Base-by-base conservation (phyloP, 2,329 filamentous ascomycete genomes). In the Cladosporium phlei region DNA sequence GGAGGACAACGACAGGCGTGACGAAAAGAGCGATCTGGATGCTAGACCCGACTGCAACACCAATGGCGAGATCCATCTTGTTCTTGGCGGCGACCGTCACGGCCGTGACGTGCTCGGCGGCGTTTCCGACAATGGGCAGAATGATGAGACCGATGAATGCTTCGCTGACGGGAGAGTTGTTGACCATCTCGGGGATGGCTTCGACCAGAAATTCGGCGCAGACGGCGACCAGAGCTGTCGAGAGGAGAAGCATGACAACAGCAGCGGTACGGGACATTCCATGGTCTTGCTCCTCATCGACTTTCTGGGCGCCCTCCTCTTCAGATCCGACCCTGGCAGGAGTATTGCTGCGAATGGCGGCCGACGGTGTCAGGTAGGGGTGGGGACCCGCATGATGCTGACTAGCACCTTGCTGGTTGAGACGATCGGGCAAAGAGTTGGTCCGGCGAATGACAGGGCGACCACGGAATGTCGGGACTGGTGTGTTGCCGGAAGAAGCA, bases 61-160 rank as follows among this genome's bases (percentile, higher is more conserved):
- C 86, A 53, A 90, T 89, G 3, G 86, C 83, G 7, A 90, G 70
- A 59, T 90, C 86, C 83, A 89, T 88, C 68, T 90, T 90, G 67
- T 89, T 87, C 73, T 89, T 88, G 56, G 83, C 77, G 5, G 86
- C 86, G 1, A 90, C 86, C 0, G 81, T 86, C 45, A 90, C 85
- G 5, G 86, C 86, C 0, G 86, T 89, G 16, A 86, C 84, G 70
- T 90, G 86, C 68, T 90, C 86, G 11, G 85, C 86, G 2, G 86
- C 86, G 58, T 90, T 90, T 29, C 86, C 85, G n/a, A 89, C 86
- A 56, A 90, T 88, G 7, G 86, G 86, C 4, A 91, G 70, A 43
- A 91, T 79, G 56, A 91, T 89, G 9, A 90, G 74, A 57, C 86
- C 86, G 51, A 90, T 82, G 53, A 91, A 90, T 25, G 85, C 83